Evolutionary conservation across 495 filamentous ascomycete species (phyloP).

Genomic region (Daldinia bambusicola): DNA sequence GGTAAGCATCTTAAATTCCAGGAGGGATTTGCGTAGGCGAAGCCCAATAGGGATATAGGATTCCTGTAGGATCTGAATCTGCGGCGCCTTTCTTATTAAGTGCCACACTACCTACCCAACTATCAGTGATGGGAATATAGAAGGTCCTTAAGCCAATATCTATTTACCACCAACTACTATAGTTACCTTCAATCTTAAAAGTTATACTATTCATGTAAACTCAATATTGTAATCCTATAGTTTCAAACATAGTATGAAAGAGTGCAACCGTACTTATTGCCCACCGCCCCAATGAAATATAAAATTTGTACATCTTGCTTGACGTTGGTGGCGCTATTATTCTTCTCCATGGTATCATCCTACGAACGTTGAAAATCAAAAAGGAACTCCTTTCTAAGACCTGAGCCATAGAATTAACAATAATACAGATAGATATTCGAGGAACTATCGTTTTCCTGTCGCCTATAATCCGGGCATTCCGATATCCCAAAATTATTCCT

Average conservation of each 20-base stretch:
- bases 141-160: neutral
- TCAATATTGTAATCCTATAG: neutral
- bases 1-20: neutral
- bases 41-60: neutral
- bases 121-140: neutral
- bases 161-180: neutral
- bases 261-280: too few relatives aligned
- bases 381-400: neutral
- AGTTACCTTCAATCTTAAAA: neutral
- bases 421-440: slow-evolving; percentile 17
- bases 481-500: slow-evolving; percentile 26
- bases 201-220: neutral
- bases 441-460: slow-evolving; percentile 31
- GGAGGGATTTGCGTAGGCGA: neutral
- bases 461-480: slow-evolving; percentile 7
- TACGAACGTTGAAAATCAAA: neutral
- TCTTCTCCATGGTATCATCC: slow-evolving; percentile 29
- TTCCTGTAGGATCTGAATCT: neutral
- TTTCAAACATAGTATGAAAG: too few relatives aligned
- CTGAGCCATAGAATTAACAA: slow-evolving; percentile 9
- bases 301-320: neutral
- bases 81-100: neutral
- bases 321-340: neutral
- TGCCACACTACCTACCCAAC: neutral
- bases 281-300: too few relatives aligned